phyloP scores from a whole-genome alignment of 495 filamentous ascomycete genomes.

The Apodospora peruviana region DNA sequence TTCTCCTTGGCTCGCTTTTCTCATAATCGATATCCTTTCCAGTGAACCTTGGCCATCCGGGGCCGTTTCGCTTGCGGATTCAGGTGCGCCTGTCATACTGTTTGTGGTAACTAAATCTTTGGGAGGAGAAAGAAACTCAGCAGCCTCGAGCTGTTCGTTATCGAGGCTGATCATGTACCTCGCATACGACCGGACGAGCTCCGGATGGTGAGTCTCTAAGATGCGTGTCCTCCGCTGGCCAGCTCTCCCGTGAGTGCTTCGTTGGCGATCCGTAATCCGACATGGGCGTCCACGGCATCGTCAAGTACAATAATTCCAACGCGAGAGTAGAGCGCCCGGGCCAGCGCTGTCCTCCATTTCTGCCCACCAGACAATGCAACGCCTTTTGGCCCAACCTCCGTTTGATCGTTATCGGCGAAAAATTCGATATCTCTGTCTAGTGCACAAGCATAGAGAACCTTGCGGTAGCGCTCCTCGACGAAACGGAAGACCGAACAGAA shows the following conservation, averaged over 20 bases:
- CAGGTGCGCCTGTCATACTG: no score
- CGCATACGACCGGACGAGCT: conserved; percentile 51
- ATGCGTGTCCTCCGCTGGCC: conserved; percentile 43
- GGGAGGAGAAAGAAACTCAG: conserved; percentile 46
- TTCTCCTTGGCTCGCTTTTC: no score
- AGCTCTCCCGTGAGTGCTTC: conserved; percentile 45
- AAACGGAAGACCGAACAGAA: conserved; percentile 50
- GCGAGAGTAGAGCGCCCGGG: conserved; percentile 64
- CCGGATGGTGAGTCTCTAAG: conserved; percentile 48
- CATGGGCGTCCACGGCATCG: conserved; percentile 56
- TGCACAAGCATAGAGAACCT: conserved; percentile 58
- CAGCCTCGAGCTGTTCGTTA: conserved; percentile 51
- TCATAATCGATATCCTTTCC: no score
- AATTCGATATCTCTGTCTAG: conserved; percentile 57
- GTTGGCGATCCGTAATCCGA: conserved; percentile 42
- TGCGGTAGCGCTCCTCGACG: conserved; percentile 42
- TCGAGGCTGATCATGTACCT: conserved; percentile 57
- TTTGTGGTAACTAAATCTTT: conserved; percentile 51
- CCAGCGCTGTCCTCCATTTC: conserved; percentile 61
- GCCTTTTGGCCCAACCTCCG: conserved; percentile 66
- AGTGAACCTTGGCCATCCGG: no score
- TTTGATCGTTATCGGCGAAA: conserved; percentile 61
- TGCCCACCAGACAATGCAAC: conserved; percentile 69
- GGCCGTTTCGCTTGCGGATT: no score
- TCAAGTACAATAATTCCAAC: conserved; percentile 62